Base-by-base conservation (phyloP, 768 basidiomycete species). In the Mycena kentingensis region DNA sequence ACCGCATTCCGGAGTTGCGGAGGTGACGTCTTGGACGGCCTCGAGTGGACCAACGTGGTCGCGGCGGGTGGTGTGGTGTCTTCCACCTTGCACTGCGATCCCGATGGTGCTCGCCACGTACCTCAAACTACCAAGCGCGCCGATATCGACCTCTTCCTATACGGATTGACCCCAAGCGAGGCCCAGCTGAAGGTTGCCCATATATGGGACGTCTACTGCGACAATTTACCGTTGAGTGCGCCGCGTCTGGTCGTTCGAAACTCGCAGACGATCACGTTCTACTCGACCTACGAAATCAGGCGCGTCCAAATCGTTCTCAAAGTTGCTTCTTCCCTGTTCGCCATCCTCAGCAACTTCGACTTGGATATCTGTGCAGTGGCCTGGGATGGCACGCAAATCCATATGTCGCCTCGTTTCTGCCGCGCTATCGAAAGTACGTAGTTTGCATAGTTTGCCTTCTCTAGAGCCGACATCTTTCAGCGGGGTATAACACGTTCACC, bases 251-350 rank as follows among this genome's bases (percentile, higher is more conserved):
- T 52, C 43, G 60, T 61, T 25, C 46, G 60, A 2, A 58, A 58
- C n/a, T 56, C 57, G 18, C 60, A 56, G 32, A 59, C 60, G 5
- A 59, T 58, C 26, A 61, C 57, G 2, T 24, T 61, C 16, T 61
- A 58, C 37, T 55, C 60, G 0, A 29, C 42, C 21, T 61, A 49
- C 46, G 57, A 57, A 3, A 58, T 28, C 21, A 49, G 51, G 13
- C 39, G 57, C 19, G 51, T 61, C 22, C 60, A 61, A 24, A 56
- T 58, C 21, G 57, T 61, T 12, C 32, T 61, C 37, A 61, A 61
- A 54, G 38, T 61, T 15, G 54, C 55, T 29, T 45, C 50, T 21
- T 55, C 18, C 38, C 54, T 56, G 1, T 46, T 48, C 15, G 57
- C 58, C 19, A 57, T 61, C 3, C 42, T 58, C 21, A 26, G 55